A percentile compares a stretch with the other conserved stretches of the same genome.
Evolutionary conservation across 2,329 filamentous ascomycete genomes (phyloP).

Genomic region (Ophiognomonia clavigignenti-juglandacearum): DNA sequence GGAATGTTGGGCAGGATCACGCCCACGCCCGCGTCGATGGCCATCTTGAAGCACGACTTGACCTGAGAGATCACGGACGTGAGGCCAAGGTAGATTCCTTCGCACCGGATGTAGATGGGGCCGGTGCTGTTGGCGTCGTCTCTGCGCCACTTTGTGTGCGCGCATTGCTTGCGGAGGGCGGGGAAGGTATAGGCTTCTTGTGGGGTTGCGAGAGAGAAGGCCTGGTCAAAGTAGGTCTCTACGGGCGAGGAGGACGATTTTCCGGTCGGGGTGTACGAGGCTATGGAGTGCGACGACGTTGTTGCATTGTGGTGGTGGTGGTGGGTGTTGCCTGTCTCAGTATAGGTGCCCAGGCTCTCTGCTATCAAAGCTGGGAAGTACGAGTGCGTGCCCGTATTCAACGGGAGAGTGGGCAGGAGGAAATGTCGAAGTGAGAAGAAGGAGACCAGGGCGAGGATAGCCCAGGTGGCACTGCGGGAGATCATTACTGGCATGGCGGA

Average conservation of each 20-base stretch:
- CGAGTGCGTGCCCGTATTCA: too few relatives aligned
- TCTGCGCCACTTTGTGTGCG: slow-evolving; percentile 19
- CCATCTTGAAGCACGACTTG: slow-evolving; percentile 31
- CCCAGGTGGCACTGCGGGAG: not conserved
- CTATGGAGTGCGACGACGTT: too few relatives aligned
- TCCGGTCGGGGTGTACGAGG: not conserved
- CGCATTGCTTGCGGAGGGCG: slow-evolving; percentile 20
- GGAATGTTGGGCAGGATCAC: slow-evolving; percentile 29
- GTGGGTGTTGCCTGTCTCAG: not conserved
- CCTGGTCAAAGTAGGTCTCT: slow-evolving; percentile 21
- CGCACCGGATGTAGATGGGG: slow-evolving; percentile 28
- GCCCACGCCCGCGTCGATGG: slow-evolving; percentile 25
- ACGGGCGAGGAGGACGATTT: not conserved
- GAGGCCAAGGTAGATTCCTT: slow-evolving; percentile 26
- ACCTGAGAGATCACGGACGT: slow-evolving; percentile 29
- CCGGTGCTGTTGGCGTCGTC: slow-evolving; percentile 20
- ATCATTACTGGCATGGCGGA: not conserved
- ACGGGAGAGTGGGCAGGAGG: not conserved
- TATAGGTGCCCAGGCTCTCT: not conserved
- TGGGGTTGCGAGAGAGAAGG: slow-evolving; percentile 19
- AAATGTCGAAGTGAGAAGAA: not conserved
- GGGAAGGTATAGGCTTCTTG: slow-evolving; percentile 18
- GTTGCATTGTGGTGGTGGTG: not conserved
- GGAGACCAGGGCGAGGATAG: not conserved
- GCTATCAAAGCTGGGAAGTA: not conserved